These are phyloP conservation scores for Carex pumila DNA, from an alignment of 176 grass and related monocot genomes.

Conservation along the genomic window DNA sequence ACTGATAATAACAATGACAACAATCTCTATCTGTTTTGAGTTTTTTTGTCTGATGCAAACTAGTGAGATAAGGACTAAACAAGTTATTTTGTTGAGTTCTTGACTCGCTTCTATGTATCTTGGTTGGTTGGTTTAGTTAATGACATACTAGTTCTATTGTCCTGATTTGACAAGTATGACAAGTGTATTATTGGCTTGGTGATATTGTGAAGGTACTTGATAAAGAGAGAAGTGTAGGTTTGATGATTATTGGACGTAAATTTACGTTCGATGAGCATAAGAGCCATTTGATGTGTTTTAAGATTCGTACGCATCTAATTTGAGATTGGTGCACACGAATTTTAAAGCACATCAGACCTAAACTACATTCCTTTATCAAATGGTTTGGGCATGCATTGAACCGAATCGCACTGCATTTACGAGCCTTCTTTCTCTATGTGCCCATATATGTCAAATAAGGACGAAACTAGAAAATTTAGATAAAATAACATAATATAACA, in stretches of 20 bases:
- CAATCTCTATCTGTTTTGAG: conserved; percentile 9
- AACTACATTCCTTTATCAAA: neutral
- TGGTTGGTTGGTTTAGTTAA: neutral
- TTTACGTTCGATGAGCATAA: no score
- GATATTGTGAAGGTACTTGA: conserved; percentile 1
- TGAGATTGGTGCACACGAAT: no score
- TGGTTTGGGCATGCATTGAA: neutral
- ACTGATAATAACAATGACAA: neutral
- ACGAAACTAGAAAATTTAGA: no score
- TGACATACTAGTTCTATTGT: conserved; percentile 12
- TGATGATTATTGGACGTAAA: no score
- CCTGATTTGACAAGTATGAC: conserved; percentile 19
- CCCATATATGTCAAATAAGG: no score
- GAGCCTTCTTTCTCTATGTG: conserved; percentile 13
- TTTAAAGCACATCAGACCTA: no score
- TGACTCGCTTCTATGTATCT: conserved; percentile 8
- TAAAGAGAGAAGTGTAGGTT: neutral
- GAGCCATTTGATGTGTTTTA: no score
- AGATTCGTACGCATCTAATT: no score
- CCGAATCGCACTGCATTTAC: conserved; percentile 18
- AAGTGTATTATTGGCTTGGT: conserved; percentile 15
- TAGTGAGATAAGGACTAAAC: neutral
- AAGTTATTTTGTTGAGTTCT: conserved; percentile 13
- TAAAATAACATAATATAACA: no score
- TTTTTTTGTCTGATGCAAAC: conserved; percentile 15